phyloP scores from a whole-genome alignment of 257 asterid species.

The Penstemon davidsonii region DNA sequence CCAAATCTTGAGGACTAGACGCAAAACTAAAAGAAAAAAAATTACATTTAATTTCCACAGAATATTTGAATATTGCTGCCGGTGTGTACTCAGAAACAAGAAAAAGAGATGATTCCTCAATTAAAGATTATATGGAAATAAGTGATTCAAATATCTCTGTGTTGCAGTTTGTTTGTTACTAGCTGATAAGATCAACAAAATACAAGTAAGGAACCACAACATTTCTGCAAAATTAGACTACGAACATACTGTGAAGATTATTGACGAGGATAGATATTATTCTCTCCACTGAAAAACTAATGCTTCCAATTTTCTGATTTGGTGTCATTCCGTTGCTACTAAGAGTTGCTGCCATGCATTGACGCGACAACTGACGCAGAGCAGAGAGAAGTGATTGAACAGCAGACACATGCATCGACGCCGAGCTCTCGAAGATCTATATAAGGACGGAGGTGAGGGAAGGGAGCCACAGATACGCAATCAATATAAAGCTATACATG shows the following conservation, averaged over 20 bases:
- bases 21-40: conserved; percentile 15
- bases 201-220: conserved; percentile 28
- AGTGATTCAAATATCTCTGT: conserved; percentile 7
- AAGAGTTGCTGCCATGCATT: conserved; percentile 64
- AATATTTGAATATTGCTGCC: neutral
- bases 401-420: conserved; percentile 81
- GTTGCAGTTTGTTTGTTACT: conserved; percentile 19
- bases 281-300: conserved; percentile 86
- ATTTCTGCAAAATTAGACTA: conserved; percentile 26
- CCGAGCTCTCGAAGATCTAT: conserved; percentile 97
- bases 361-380: conserved; percentile 80
- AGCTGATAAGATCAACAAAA: conserved; percentile 18
- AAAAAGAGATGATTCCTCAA: conserved; percentile 11
- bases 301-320: conserved; percentile 77
- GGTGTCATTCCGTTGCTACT: conserved; percentile 72
- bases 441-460: conserved; percentile 11
- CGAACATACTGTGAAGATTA: conserved; percentile 86
- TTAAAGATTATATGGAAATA: conserved; percentile 9
- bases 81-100: conserved; percentile 17
- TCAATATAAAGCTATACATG: conserved; percentile 22
- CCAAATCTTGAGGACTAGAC: conserved; percentile 15
- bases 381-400: conserved; percentile 96
- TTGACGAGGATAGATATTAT: conserved; percentile 80
- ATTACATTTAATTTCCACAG: conserved; percentile 4
- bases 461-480: conserved; percentile 19